Conservation (phyloP, 352 stramenopile species). For the Globisporangium recalcitrans region DNA sequence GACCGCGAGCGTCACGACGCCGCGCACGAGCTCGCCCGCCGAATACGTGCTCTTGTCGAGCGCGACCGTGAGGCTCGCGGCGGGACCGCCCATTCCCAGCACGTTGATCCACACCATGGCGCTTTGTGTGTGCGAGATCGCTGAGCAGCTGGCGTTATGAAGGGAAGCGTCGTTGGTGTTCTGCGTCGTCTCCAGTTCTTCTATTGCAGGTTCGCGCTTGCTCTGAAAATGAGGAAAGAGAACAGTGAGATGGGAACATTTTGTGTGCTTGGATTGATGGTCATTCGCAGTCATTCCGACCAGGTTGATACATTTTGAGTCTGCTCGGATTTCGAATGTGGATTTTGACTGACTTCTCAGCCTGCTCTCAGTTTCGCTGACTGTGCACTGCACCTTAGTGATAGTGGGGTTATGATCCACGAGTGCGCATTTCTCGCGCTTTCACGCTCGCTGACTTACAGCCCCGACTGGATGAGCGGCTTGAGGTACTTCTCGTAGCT, state of each 20-base stretch:
- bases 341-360: not conserved
- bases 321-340: not conserved
- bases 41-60: slow-evolving; percentile 15
- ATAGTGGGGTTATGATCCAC: no score
- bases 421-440: no score
- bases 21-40: slow-evolving; percentile 13
- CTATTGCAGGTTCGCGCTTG: no score
- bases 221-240: not conserved
- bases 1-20: slow-evolving; percentile 7
- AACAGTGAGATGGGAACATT: no score
- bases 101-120: not conserved
- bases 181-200: not conserved
- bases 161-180: not conserved
- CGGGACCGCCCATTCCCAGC: not conserved
- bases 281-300: not conserved
- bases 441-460: not conserved
- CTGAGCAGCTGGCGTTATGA: not conserved
- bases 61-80: slow-evolving; percentile 3
- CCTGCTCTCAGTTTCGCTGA: no score
- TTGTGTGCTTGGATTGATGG: no score
- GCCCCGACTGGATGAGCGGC: not conserved
- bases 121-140: not conserved
- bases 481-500: not conserved
- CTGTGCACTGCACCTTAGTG: no score
- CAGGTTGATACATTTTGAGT: not conserved